Base-by-base conservation (phyloP, 768 basidiomycete species). In the Ephemerocybe angulata region DNA sequence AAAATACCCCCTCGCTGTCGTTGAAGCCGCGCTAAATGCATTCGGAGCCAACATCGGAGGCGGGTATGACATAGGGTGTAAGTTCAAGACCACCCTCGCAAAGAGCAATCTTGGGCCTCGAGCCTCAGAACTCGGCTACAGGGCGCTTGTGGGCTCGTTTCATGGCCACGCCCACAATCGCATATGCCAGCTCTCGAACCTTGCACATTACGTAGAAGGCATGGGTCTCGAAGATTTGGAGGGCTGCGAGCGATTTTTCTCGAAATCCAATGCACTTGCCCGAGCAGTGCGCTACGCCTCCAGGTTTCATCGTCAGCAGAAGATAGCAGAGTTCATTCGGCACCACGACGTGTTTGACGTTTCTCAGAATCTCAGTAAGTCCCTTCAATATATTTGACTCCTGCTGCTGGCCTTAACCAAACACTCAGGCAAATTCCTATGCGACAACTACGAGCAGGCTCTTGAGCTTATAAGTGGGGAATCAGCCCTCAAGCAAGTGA, bases 61-160 rank as follows among this genome's bases (percentile, higher is more conserved):
- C 3, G 69, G 69, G 1, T 70, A 64, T 41, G 67, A 72, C 38
- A 70, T 71, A 25, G 62, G 64, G 2, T 72, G 70, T 52, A 55
- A 55, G 24, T 67, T 67, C 46, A 33, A 50, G 27, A 58, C 38
- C 19, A 70, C 65, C 1, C 54, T 72, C 7, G 41, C 27, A 5
- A 22, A 48, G 4, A 69, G 67, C 43, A 31, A 56, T 1, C 58
- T 71, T 13, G 60, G 65, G 25, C 28, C 46, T 4, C 19, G 52
- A 13, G 60, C 60, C 17, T n/a, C 40, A 24, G 19, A 41, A 6
- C 29, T 55, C 8, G 3, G 37, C 13, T 55, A 59, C 40, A 50
- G 28, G 4, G 53, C 52, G 5, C 47, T 66, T 11, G 63, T 68
- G 10, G 62, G 62, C 12, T 31, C 55, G 13, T 67, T 70, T 47